Conservation (phyloP, 2,329 filamentous ascomycete genomes). For the Paecilomyces sp. region DNA sequence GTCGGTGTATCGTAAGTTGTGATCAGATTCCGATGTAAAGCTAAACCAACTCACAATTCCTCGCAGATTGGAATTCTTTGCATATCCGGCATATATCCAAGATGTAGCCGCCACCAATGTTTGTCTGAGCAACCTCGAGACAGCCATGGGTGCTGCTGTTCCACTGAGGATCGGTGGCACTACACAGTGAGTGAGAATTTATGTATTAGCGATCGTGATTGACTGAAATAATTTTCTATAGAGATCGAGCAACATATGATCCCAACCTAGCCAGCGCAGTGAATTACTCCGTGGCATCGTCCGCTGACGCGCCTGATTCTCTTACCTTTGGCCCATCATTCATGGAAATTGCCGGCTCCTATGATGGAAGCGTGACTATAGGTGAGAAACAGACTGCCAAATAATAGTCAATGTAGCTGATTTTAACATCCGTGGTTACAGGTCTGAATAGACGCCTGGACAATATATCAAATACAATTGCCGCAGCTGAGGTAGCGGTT, state of each 20-base stretch:
- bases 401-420: not conserved
- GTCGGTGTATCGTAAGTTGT: conserved; percentile 39
- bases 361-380: conserved; percentile 44
- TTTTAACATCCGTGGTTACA: not conserved
- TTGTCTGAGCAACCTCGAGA: conserved; percentile 47
- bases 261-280: conserved; percentile 40
- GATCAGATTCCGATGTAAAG: no score
- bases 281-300: conserved; percentile 42
- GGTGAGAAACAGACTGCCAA: conserved; percentile 13
- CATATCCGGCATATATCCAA: conserved; percentile 49
- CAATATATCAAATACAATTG: conserved; percentile 48
- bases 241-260: conserved; percentile 48
- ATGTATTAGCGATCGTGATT: not conserved
- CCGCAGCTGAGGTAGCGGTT: conserved; percentile 42
- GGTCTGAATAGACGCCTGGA: conserved; percentile 49
- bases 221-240: conserved; percentile 6
- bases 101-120: conserved; percentile 45
- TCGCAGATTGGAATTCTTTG: conserved; percentile 48
- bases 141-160: conserved; percentile 45
- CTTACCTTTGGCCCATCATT: conserved; percentile 50
- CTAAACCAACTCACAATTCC: not conserved
- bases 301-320: conserved; percentile 42
- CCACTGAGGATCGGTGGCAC: conserved; percentile 54
- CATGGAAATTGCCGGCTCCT: conserved; percentile 43
- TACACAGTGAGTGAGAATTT: conserved; percentile 37